Conservation (phyloP, 257 asterid genomes). For the Solanum piurae region DNA sequence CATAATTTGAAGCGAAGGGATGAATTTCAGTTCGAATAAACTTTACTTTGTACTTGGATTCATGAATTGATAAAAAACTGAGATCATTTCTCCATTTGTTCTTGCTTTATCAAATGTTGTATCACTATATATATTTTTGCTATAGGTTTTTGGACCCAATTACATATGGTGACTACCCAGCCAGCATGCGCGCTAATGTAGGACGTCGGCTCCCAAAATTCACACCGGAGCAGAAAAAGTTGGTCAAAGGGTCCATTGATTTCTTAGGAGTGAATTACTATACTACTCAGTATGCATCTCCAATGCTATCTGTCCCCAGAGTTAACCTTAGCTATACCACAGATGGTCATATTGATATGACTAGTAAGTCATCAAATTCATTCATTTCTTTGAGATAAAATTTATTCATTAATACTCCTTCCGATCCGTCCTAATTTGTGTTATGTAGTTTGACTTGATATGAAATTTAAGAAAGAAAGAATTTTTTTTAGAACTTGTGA, state of each 20-base stretch:
- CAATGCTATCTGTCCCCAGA: constrained; percentile 1
- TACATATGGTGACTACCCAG: constrained; percentile 17
- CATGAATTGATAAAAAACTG: not conserved
- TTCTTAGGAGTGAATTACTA: constrained; percentile 19
- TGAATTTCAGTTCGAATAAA: not conserved
- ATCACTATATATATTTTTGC: not conserved
- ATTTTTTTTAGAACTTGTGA: too few species aligned
- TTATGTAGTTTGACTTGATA: too few species aligned
- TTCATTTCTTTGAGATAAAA: not conserved
- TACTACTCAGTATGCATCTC: constrained; percentile 16
- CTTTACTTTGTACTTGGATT: not conserved
- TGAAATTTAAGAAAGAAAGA: too few species aligned
- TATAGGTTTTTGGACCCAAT: constrained; percentile 20
- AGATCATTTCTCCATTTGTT: not conserved
- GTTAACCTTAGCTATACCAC: constrained; percentile 15
- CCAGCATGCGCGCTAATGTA: constrained; percentile 7
- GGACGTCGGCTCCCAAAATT: constrained; percentile 14
- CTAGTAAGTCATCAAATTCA: constrained; percentile 6
- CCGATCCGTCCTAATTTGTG: not conserved
- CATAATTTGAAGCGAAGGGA: not conserved
- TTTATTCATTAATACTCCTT: not conserved
- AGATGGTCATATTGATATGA: constrained; percentile 8
- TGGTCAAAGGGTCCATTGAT: constrained; percentile 9
- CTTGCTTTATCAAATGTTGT: not conserved
- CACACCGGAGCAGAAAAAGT: constrained; percentile 1